A percentile compares a stretch with the other conserved stretches of the same genome.
phyloP scores from a whole-genome alignment of 2,329 filamentous ascomycete genomes.

The Xylariaceae sp. region DNA sequence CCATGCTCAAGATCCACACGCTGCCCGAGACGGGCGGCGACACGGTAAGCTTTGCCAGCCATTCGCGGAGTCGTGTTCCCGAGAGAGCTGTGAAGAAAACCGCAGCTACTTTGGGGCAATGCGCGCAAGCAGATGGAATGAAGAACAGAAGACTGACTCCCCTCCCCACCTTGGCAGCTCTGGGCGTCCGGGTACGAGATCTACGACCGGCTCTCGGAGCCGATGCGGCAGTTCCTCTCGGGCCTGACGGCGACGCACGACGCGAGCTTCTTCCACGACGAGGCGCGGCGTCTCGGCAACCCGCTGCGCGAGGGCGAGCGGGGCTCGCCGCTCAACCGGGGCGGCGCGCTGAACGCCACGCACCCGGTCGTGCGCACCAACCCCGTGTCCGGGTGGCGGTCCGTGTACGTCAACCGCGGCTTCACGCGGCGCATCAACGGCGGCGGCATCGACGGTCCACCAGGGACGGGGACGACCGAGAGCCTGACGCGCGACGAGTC shows the following conservation, averaged over 20 bases:
- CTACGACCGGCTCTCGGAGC: constrained; percentile 45
- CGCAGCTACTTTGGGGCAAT: too few species aligned
- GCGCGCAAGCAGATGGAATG: too few species aligned
- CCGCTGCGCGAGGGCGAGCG: constrained; percentile 35
- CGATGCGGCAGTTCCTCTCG: constrained; percentile 39
- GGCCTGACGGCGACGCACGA: constrained; percentile 42
- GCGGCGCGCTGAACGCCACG: constrained; percentile 39
- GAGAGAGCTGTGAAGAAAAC: too few species aligned
- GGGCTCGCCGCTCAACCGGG: constrained; percentile 51
- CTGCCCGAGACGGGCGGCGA: constrained; percentile 38
- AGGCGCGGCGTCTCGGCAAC: constrained; percentile 39
- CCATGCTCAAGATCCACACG: constrained; percentile 42
- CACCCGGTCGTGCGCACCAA: constrained; percentile 53
- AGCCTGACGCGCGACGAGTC: constrained; percentile 47
- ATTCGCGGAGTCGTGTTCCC: too few species aligned
- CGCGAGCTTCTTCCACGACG: constrained; percentile 42
- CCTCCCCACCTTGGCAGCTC: constrained; percentile 22
- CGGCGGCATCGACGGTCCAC: too few species aligned
- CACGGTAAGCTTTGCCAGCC: constrained; percentile 29
- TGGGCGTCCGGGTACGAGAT: constrained; percentile 46
- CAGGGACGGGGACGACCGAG: too few species aligned
- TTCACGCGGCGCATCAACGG: constrained; percentile 50
- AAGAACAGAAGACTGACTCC: too few species aligned
- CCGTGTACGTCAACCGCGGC: constrained; percentile 40
- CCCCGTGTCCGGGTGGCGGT: constrained; percentile 52